Conservation (phyloP, 2,329 filamentous ascomycete species). For the Zymoseptoria pseudotritici region DNA sequence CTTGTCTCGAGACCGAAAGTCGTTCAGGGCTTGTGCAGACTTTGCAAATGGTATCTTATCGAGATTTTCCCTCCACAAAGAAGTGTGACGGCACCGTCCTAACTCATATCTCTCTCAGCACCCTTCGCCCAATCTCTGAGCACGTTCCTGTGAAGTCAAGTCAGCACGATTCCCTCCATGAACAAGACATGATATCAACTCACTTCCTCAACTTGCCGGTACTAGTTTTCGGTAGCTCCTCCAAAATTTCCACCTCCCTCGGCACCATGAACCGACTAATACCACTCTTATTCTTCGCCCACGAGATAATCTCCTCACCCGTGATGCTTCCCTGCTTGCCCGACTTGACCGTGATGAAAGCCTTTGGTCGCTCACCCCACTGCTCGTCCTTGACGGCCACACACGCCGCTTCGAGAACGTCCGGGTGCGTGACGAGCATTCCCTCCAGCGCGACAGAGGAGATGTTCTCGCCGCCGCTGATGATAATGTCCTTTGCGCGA, state of each 20-base stretch:
- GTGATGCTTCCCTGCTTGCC: slow-evolving; percentile 45
- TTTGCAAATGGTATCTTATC: neutral
- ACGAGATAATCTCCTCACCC: slow-evolving; percentile 67
- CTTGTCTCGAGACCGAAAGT: neutral
- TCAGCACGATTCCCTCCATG: neutral
- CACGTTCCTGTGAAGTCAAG: slow-evolving; percentile 50
- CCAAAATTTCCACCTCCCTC: slow-evolving; percentile 66
- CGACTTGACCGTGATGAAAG: slow-evolving; percentile 74
- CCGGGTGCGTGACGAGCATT: slow-evolving; percentile 80
- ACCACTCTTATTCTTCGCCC: slow-evolving; percentile 71
- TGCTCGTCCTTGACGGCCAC: slow-evolving; percentile 80
- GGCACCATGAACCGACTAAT: slow-evolving; percentile 90
- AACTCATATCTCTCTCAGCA: slow-evolving; percentile 24
- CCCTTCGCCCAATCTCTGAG: slow-evolving; percentile 76
- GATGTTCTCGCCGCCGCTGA: slow-evolving; percentile 95
- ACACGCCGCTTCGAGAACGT: slow-evolving; percentile 84
- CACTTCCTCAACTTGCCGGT: slow-evolving; percentile 91
- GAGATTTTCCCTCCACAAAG: neutral
- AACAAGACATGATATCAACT: neutral
- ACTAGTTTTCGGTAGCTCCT: slow-evolving; percentile 88
- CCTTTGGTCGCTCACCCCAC: slow-evolving; percentile 95
- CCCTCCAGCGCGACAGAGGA: slow-evolving; percentile 86
- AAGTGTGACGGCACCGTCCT: neutral
- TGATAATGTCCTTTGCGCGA: slow-evolving; percentile 95
- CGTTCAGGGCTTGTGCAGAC: neutral